A percentile compares a stretch with the other conserved stretches of the same genome.
These are phyloP conservation scores for Ustilago esculenta DNA, from an alignment of 1,284 basidiomycete genomes.

Conservation along the genomic window DNA sequence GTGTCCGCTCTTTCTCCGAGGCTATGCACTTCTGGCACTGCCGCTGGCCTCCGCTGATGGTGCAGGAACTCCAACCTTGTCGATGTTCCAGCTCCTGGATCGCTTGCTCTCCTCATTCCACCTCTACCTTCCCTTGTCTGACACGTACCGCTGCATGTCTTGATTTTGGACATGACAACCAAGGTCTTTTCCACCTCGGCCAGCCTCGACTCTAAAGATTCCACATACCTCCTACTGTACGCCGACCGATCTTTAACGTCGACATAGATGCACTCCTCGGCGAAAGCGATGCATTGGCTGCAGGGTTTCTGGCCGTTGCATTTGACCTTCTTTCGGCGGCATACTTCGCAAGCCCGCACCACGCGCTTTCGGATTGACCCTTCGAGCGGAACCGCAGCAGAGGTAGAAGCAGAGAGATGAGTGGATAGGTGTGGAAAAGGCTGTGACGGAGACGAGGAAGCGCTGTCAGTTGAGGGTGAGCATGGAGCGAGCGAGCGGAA, in stretches of 20 bases:
- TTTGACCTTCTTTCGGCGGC: slow-evolving; percentile 54
- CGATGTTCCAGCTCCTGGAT: not conserved
- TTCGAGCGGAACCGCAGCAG: slow-evolving; percentile 3
- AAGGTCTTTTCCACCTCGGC: slow-evolving; percentile 24
- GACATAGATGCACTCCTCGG: slow-evolving; percentile 45
- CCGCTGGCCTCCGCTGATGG: not conserved
- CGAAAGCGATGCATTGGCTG: slow-evolving; percentile 44
- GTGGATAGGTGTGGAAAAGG: not conserved
- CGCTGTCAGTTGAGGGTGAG: slow-evolving; percentile 9
- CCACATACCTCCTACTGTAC: slow-evolving; percentile 51
- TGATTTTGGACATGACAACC: not conserved
- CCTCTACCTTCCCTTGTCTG: not conserved
- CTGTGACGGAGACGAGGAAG: slow-evolving; percentile 1
- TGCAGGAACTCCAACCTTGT: not conserved
- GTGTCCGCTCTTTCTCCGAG: no score
- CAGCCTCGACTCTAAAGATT: slow-evolving; percentile 40
- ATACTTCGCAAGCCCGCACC: slow-evolving; percentile 48
- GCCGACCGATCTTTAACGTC: slow-evolving; percentile 43
- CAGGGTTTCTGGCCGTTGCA: slow-evolving; percentile 54
- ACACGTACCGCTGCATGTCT: not conserved
- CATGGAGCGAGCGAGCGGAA: not conserved
- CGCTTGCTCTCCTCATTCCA: slow-evolving; percentile 3
- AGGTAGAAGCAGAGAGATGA: not conserved
- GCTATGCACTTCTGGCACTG: no score
- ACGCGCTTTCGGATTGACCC: slow-evolving; percentile 41